Percentiles rank a stretch among this genome's conserved stretches.
Evolutionary conservation across 2,329 filamentous ascomycete genomes (phyloP).

Genomic region (Aureobasidium vineae): DNA sequence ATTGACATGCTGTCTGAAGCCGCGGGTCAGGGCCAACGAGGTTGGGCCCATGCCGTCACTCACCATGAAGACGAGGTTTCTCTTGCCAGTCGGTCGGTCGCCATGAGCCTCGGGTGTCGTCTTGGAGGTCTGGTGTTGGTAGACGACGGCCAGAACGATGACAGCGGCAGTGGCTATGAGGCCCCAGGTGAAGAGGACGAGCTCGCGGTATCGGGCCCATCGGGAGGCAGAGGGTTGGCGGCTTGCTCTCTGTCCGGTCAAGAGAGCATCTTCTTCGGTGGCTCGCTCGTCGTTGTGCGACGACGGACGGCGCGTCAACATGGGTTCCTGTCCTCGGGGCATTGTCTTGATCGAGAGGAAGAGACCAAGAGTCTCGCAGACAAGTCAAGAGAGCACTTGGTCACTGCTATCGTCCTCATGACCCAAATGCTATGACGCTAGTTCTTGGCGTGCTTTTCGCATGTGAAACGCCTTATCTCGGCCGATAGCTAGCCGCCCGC

Average conservation of each 20-base stretch:
- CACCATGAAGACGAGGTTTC: constrained; percentile 98
- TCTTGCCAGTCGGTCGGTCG: constrained; percentile 59
- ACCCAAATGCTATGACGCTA: constrained; percentile 19
- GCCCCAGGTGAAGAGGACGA: constrained; percentile 78
- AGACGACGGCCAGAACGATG: constrained; percentile 75
- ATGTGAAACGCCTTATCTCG: constrained; percentile 5
- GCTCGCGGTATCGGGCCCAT: constrained; percentile 66
- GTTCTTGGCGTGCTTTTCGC: neutral
- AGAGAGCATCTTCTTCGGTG: constrained; percentile 59
- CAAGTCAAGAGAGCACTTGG: neutral
- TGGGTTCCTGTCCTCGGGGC: constrained; percentile 50
- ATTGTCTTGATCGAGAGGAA: constrained; percentile 32
- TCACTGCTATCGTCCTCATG: constrained; percentile 15
- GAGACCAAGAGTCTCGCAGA: neutral
- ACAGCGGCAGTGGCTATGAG: constrained; percentile 74
- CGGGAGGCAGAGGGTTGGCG: constrained; percentile 39
- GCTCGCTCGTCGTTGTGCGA: constrained; percentile 56
- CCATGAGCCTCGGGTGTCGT: constrained; percentile 26
- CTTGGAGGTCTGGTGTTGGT: constrained; percentile 61
- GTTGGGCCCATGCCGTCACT: constrained; percentile 98
- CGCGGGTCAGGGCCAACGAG: constrained; percentile 80
- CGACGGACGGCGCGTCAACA: constrained; percentile 55
- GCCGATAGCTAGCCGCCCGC: neutral
- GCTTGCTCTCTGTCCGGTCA: constrained; percentile 53
- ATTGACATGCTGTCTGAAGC: constrained; percentile 75